phyloP scores from a whole-genome alignment of 2,329 filamentous ascomycete genomes.

The Chaetomium olivaceum region DNA sequence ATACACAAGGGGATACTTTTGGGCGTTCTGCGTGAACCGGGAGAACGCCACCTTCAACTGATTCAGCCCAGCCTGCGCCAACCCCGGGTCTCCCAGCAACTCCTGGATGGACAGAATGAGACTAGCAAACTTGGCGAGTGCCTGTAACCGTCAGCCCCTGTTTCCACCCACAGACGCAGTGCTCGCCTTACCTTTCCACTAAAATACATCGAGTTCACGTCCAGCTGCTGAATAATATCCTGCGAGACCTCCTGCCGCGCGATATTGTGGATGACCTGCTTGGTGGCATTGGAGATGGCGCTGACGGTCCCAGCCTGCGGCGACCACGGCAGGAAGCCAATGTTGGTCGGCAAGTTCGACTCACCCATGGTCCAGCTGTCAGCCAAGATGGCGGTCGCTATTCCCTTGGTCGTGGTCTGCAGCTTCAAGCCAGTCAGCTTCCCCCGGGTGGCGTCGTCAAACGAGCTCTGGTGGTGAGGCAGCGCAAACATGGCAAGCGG shows the following conservation, averaged over 20 bases:
- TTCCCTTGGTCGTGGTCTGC: conserved; percentile 82
- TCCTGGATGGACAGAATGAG: conserved; percentile 67
- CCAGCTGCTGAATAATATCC: conserved; percentile 70
- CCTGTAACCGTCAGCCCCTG: conserved; percentile 42
- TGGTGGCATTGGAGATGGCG: conserved; percentile 54
- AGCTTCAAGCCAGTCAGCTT: conserved; percentile 60
- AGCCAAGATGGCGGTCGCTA: conserved; percentile 69
- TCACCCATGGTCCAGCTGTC: conserved; percentile 80
- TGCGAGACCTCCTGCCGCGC: conserved; percentile 74
- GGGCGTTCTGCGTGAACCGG: conserved; percentile 65
- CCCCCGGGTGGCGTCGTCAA: conserved; percentile 60
- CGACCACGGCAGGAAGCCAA: conserved; percentile 80
- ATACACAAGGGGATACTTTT: conserved; percentile 66
- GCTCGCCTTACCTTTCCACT: conserved; percentile 69
- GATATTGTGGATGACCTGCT: conserved; percentile 59
- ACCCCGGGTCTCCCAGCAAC: conserved; percentile 57
- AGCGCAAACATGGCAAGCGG: conserved; percentile 81
- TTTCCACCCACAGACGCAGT: conserved; percentile 26
- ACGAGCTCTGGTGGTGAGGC: conserved; percentile 80
- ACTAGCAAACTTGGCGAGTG: conserved; percentile 73
- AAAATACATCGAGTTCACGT: conserved; percentile 88
- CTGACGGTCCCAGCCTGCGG: conserved; percentile 51
- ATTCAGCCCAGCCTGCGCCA: conserved; percentile 59
- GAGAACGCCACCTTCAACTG: conserved; percentile 67
- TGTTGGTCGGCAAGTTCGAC: conserved; percentile 65